These are phyloP conservation scores for Fusarium sp. DNA, from an alignment of 2,329 filamentous ascomycete species.

Conservation along the genomic window DNA sequence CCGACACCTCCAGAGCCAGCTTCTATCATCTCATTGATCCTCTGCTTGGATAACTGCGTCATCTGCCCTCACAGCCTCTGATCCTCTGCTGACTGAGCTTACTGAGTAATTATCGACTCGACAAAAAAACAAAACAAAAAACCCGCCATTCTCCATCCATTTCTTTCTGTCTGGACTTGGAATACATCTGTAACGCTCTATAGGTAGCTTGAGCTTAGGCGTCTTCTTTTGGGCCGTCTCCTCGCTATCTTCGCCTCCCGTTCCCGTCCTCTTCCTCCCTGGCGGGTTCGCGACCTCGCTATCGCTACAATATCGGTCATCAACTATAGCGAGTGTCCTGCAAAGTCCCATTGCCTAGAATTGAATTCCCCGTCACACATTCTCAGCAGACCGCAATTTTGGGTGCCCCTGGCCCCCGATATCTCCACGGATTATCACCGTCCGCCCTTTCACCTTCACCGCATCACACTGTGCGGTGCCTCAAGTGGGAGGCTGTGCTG, in stretches of 20 bases:
- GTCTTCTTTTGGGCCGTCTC: not conserved
- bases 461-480: conserved; percentile 1
- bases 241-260: not conserved
- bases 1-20: conserved; percentile 15
- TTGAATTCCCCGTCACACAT: not conserved
- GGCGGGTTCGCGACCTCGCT: not conserved
- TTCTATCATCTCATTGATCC: not conserved
- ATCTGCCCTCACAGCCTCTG: conserved; percentile 11
- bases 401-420: not conserved
- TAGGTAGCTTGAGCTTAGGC: not conserved
- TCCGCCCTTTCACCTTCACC: not conserved
- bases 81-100: conserved; percentile 25
- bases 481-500: conserved; percentile 3
- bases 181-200: not conserved
- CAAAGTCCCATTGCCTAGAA: not conserved
- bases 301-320: not conserved
- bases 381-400: conserved; percentile 2
- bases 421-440: not conserved
- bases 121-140: not conserved
- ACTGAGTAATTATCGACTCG: not conserved
- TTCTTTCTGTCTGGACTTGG: not conserved
- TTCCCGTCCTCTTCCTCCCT: conserved; percentile 1
- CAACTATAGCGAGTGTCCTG: not conserved
- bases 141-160: not conserved
- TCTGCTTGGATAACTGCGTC: conserved; percentile 19